Base-by-base conservation (phyloP, 106 monocot genomes). In the Allium cepa region DNA sequence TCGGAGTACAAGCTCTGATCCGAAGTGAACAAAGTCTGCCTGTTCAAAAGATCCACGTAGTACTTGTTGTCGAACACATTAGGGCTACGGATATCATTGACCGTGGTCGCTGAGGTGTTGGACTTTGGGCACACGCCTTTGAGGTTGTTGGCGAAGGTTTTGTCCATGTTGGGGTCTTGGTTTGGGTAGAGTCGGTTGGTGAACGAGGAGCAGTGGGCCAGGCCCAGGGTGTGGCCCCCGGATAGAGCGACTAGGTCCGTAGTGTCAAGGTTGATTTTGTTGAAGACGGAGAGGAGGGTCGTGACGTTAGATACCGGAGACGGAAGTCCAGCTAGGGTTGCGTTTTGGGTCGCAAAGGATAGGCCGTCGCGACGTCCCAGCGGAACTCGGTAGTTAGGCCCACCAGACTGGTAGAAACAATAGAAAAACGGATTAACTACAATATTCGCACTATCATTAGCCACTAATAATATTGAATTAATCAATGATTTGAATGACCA, bases 201-300 rank as follows among this genome's bases (percentile, higher is more conserved):
- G 59, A 81, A 85, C 74, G 85, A 85, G 63, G 66, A 18, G 77
- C 85, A 81, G 85, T 85, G 80, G 74, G 68, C 72, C 48, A 74
- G 52, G 59, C 85, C 85, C 75, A 78, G 64, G 59, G 85, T 85
- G 85, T 81, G 85, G 53, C 78, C 85, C 60, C 85, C 85, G 71
- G 85, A 81, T 72, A 85, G 81, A 49, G 85, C 64, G 17, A 85
- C 85, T 22, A 85, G 85, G 71, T 85, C 85, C 49, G 26, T 50
- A 17, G 71, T 47, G 80, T 74, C 68, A 50, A 85, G 85, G 50
- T 67, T 70, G 75, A 80, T 69, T 8, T 47, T 57, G 11, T 36
- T 17, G 27, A 85, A 68, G 55, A 64, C 69, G 59, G 53, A 26
- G 51, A 85, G 59, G 72, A 85, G 75, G 17, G 8, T 8, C 10